These are phyloP conservation scores for Eucalyptus polyanthemos DNA, from an alignment of 345 rosid species.

Conservation along the genomic window DNA sequence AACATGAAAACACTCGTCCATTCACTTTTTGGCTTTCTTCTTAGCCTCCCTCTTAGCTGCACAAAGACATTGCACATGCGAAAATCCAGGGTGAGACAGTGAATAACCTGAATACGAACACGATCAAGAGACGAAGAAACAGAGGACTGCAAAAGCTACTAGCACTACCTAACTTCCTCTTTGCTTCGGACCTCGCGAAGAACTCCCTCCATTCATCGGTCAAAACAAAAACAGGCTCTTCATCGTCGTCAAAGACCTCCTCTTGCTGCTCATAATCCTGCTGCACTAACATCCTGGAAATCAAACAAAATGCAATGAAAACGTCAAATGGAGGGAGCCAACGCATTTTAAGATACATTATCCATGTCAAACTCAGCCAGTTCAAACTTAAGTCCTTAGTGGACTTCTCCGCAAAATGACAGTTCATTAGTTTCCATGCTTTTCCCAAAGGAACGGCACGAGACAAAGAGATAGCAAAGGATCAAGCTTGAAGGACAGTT, in stretches of 20 bases:
- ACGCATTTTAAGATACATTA: not conserved
- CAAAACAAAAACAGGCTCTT: slow-evolving; percentile 38
- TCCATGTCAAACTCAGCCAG: not conserved
- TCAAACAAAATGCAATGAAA: not conserved
- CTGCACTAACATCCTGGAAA: slow-evolving; percentile 10
- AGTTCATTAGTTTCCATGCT: not conserved
- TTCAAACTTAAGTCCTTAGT: not conserved
- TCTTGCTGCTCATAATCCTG: slow-evolving; percentile 2
- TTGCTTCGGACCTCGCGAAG: slow-evolving; percentile 52
- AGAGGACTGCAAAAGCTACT: too few species aligned
- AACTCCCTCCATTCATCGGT: slow-evolving; percentile 59
- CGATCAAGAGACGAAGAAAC: not conserved
- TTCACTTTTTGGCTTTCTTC: not conserved
- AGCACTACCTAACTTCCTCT: slow-evolving; percentile 23
- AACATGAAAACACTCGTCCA: not conserved
- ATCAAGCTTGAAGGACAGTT: not conserved
- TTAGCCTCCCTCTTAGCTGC: not conserved
- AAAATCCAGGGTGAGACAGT: not conserved
- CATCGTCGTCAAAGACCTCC: slow-evolving; percentile 18
- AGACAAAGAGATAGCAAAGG: not conserved
- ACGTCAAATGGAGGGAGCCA: not conserved
- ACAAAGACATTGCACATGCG: not conserved
- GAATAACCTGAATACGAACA: not conserved
- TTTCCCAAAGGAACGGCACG: not conserved
- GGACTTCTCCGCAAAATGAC: not conserved